Percentiles rank a stretch among this genome's conserved stretches.
These are phyloP conservation scores for Coemansia sp. DNA, from an alignment of 192 early-diverging fungal genomes.

Conservation along the genomic window DNA sequence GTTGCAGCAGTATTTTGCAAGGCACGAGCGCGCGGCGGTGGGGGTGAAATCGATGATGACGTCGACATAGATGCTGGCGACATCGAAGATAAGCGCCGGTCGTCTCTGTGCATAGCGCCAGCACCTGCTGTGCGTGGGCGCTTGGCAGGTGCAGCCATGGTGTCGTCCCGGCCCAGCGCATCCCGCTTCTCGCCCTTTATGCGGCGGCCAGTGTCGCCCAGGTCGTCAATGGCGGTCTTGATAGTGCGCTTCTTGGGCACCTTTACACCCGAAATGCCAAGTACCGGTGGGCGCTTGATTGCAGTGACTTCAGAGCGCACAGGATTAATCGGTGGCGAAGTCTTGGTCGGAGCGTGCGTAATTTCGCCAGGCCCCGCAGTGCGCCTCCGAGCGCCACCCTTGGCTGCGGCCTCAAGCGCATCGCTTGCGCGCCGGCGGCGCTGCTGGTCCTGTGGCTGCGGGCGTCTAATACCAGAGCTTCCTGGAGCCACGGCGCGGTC, in stretches of 20 bases:
- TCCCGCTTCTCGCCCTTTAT: conserved; percentile 11
- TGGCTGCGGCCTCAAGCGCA: neutral
- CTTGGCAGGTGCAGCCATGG: neutral
- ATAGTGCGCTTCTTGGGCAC: conserved; percentile 43
- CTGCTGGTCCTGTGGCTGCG: neutral
- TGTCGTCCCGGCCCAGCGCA: neutral
- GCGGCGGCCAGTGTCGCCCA: neutral
- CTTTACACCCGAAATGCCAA: conserved; percentile 15
- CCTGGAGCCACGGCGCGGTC: neutral
- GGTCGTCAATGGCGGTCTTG: neutral
- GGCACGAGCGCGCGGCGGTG: neutral
- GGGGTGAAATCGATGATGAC: neutral
- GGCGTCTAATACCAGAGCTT: conserved; percentile 6
- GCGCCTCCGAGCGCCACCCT: conserved; percentile 3
- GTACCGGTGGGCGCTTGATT: conserved; percentile 6
- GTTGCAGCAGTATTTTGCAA: neutral
- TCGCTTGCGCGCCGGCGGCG: conserved; percentile 8
- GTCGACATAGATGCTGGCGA: conserved; percentile 8
- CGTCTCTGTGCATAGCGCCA: conserved; percentile 2
- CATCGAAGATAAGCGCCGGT: neutral
- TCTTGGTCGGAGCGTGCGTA: neutral
- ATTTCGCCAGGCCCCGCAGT: neutral
- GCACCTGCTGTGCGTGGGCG: conserved; percentile 3
- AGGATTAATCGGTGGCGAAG: neutral
- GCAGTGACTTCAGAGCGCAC: conserved; percentile 1